These are phyloP conservation scores for Pyrenophora teres DNA, from an alignment of 2,329 filamentous ascomycete genomes.

Conservation along the genomic window DNA sequence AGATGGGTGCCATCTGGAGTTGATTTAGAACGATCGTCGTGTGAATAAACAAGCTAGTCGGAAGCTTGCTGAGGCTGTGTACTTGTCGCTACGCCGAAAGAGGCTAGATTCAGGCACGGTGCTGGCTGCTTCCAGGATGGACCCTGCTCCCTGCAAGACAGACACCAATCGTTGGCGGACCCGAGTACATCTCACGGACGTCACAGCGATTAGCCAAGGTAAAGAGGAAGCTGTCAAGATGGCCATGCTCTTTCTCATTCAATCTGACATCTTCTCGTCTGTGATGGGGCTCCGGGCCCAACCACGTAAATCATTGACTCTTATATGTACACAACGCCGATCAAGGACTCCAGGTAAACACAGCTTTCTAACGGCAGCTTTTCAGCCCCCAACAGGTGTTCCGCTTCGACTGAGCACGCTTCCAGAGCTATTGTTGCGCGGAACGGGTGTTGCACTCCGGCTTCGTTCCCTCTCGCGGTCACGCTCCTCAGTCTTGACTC, in stretches of 20 bases:
- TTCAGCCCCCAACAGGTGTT: slow-evolving; percentile 24
- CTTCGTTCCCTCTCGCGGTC: slow-evolving; percentile 32
- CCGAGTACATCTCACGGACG: not conserved
- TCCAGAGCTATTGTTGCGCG: slow-evolving; percentile 25
- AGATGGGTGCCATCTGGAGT: too few relatives aligned
- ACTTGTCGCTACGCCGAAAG: not conserved
- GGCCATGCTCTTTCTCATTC: not conserved
- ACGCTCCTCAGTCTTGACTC: slow-evolving; percentile 38
- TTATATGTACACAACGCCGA: slow-evolving; percentile 12
- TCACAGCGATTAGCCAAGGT: not conserved
- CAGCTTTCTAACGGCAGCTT: not conserved
- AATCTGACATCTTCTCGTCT: not conserved
- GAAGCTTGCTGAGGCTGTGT: slow-evolving; percentile 6
- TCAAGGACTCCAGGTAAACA: not conserved
- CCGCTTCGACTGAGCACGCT: slow-evolving; percentile 28
- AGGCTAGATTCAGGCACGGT: not conserved
- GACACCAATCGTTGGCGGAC: not conserved
- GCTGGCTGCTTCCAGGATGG: not conserved
- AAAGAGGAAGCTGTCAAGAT: not conserved
- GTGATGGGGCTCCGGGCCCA: not conserved
- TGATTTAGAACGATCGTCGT: not conserved
- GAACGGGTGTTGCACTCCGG: slow-evolving; percentile 32
- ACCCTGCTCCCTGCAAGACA: slow-evolving; percentile 1
- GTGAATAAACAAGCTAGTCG: not conserved
- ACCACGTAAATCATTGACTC: not conserved